Evolutionary conservation across 2,329 filamentous ascomycete species (phyloP), one percentile per base, ranked within the genome.

Genomic region (Phoma sp.): DNA sequence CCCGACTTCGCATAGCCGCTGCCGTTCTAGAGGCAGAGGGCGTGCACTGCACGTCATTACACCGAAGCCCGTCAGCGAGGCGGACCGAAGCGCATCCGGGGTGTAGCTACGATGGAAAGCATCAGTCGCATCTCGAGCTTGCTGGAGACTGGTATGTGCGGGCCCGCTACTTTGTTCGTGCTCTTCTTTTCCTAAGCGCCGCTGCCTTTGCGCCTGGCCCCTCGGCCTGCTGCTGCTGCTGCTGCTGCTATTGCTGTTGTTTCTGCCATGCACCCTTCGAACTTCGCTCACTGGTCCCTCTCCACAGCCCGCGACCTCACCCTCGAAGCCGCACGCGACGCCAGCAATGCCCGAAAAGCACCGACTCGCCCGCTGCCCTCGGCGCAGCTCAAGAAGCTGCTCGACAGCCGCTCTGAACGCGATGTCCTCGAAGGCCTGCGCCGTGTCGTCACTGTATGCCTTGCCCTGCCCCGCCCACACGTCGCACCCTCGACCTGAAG

Each of bases 341-440:
- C 93, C 65, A 86, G 91, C 70, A 77, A 78, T 61, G 78, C 76
- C 39, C 77, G 78, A 57, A 76, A 78, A 57, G 81, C 82, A 64
- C 80, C 86, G 32, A 81, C 85, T 23, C 85, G 86, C 48, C 85
- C 86, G 40, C 78, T 95, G 60, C 89, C 93, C 56, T 84, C 87
- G n/a, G 82, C 84, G 55, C 92, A 97, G 78, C 89, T 98, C 72
- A 96, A 96, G 81, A 96, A 93, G 79, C 85, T 98, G 14, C 83
- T 99, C 60, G 95, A 98, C 76, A 97, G 93, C 71, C 87, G 95
- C 61, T 90, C 89, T 80, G 95, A 99, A 65, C 86, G 92, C 64
- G 95, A 99, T 63, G 88, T 98, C 9, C 82, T 98, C 27, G 95
- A 99, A 67, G 95, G 95, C 41, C 77, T 99, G 75, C 89, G 92